A percentile compares a stretch with the other conserved stretches of the same genome.
Evolutionary conservation across 2,329 filamentous ascomycete species (phyloP).

Genomic region (Neofusicoccum cordaticola): DNA sequence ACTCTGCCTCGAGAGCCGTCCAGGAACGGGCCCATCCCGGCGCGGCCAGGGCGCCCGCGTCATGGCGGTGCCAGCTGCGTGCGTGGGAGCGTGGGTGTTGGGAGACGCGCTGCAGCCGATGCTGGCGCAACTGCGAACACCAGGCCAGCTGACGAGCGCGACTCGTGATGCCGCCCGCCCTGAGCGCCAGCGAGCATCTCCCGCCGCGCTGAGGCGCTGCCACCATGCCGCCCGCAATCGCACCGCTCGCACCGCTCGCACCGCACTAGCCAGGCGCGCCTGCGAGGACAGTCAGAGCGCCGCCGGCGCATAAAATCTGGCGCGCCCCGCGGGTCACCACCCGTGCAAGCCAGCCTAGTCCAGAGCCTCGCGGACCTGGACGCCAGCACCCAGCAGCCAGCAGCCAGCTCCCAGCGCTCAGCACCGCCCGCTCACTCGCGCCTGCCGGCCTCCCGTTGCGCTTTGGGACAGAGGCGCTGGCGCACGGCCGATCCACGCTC

Average conservation of each 20-base stretch:
- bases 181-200: not conserved
- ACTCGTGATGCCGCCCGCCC: not conserved
- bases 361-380: not conserved
- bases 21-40: conserved; percentile 8
- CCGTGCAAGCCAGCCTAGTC: not conserved
- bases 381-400: not conserved
- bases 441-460: not conserved
- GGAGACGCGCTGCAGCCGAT: conserved; percentile 6
- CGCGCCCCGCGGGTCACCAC: not conserved
- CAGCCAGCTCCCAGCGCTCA: not conserved
- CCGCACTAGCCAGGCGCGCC: not conserved
- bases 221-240: not conserved
- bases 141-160: not conserved
- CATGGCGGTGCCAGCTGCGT: not conserved
- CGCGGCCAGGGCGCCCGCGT: not conserved
- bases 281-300: not conserved
- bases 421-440: no score
- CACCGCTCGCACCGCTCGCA: not conserved
- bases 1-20: not conserved
- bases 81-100: not conserved
- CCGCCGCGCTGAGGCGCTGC: not conserved
- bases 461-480: not conserved
- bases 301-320: not conserved
- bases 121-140: not conserved
- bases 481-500: not conserved